Evolutionary conservation across 2,329 filamentous ascomycete genomes (phyloP), one percentile per base, ranked within the genome.

Genomic region (Claviceps digitariae): DNA sequence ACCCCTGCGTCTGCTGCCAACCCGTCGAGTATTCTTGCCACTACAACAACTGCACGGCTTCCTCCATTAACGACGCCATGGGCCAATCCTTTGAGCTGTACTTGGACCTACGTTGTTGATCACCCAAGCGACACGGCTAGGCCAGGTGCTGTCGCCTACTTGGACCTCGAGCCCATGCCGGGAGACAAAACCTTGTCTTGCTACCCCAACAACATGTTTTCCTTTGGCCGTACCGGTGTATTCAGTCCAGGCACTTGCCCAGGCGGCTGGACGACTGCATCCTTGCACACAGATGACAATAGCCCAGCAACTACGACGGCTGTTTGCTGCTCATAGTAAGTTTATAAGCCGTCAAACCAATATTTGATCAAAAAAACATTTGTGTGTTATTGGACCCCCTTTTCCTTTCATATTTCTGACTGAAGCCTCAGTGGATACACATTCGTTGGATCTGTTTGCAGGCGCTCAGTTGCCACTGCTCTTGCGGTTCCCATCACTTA

Each of bases 281-380:
- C 65, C 17, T 56, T 69, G 8, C 58, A 56, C 1, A 61, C 65
- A 25, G 63, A 64, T 40, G 61, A 66, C 10, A 59, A 63, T 49
- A 54, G 55, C 31, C 54, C 56, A 50, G 56, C 58, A 12, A 59
- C 63, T 46, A 63, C 64, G 29, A 70, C 66, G 12, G 67, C 67
- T 5, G 59, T 70, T 17, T 71, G 69, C 56, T 72, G 69, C 51
- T 72, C 69, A 52, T 69, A 65, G 69, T 72, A 67, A 55, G 69
- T 66, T 36, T 27, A 20, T 17, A 7, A 5, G n/a, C 27, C 15
- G 13, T 38, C 5, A n/a, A n/a, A 20, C 36, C 25, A n/a, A 20
- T 17, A 1, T n/a, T n/a, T n/a, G n/a, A n/a, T n/a, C n/a, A n/a
- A n/a, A n/a, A n/a, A n/a, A n/a, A n/a, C n/a, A n/a, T n/a, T n/a